Base-by-base conservation (phyloP, 768 basidiomycete genomes). In the Termitomyces sp. region DNA sequence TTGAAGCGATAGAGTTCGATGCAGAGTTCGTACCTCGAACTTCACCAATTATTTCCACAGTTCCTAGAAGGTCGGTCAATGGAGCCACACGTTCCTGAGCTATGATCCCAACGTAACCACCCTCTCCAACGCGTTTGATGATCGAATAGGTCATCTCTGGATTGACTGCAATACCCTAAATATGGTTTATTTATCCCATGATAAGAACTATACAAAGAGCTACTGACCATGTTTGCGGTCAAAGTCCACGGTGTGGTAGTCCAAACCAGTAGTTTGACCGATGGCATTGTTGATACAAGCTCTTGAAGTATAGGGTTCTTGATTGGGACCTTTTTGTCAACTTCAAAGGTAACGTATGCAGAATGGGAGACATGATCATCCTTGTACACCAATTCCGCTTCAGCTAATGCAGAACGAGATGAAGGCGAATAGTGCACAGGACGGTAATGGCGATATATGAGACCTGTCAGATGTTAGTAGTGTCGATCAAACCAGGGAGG, bases 221-320 rank as follows among this genome's bases (percentile, higher is more conserved):
- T 43, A 15, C 79, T 41, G 61, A 93, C 94, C 89, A 94, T 93
- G 65, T 99, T 98, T 1, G 93, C 91, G 5, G 90, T 93, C 45
- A 98, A 72, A 4, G 93, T 98, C 96, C 96, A 99, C 1, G 96
- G 91, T 0, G 96, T 98, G 3, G 96, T 98, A 2, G 96, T 98
- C 96, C 96, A 99, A 4, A 96, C 88, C 17, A 93, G 73, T 10
- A 97, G 62, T 28, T 78, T 76, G 11, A 86, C 69, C 2, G 69
- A 66, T 12, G 65, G 60, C 3, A 47, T 63, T 17, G 60, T 65
- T 2, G 64, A 60, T 7, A 79, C 51, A 15, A 76, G 55, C 15
- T 71, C 55, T 22, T 66, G 70, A 45, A 78, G 62, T 40, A 66
- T 44, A 34, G 56, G 51, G 37, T 60, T 63, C 37, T 59, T 58